A percentile compares a stretch with the other conserved stretches of the same genome.
phyloP scores from a whole-genome alignment of 2,329 filamentous ascomycete genomes.

The Cyphellophora europaea region DNA sequence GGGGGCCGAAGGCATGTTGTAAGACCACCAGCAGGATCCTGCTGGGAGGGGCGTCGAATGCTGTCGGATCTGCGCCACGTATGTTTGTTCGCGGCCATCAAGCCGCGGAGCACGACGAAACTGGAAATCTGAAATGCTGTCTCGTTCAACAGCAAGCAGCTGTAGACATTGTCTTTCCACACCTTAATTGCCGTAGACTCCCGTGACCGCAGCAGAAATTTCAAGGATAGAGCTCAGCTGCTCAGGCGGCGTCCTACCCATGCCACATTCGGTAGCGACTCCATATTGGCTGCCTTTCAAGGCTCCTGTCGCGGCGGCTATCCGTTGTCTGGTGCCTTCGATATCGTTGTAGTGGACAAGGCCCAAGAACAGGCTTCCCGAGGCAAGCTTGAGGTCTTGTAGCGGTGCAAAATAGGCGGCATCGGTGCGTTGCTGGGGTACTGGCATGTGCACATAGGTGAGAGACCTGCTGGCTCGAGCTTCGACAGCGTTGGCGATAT shows the following conservation, averaged over 20 bases:
- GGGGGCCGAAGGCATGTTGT: too few species aligned
- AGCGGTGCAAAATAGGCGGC: conserved; percentile 30
- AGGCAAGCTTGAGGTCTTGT: conserved; percentile 21
- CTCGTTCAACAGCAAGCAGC: too few species aligned
- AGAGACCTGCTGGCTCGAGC: conserved; percentile 22
- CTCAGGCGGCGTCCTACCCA: conserved; percentile 17
- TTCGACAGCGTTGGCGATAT: conserved; percentile 27
- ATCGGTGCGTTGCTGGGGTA: conserved; percentile 30
- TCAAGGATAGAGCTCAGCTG: conserved; percentile 15
- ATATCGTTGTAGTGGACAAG: conserved; percentile 31
- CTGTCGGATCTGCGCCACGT: too few species aligned
- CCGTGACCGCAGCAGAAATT: too few species aligned
- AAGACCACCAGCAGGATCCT: too few species aligned
- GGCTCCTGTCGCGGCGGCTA: conserved; percentile 26
- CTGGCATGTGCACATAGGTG: conserved; percentile 36
- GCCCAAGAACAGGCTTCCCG: conserved; percentile 29
- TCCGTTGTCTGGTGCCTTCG: conserved; percentile 28
- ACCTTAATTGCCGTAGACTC: too few species aligned
- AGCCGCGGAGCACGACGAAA: too few species aligned
- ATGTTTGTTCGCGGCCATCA: too few species aligned
- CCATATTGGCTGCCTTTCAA: conserved; percentile 25
- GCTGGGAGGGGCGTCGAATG: too few species aligned
- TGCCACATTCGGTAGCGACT: conserved; percentile 27
- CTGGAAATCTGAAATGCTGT: too few species aligned
- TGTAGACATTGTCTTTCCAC: too few species aligned